phyloP scores from a whole-genome alignment of 2,329 filamentous ascomycete species.

The Fusarium globosum region DNA sequence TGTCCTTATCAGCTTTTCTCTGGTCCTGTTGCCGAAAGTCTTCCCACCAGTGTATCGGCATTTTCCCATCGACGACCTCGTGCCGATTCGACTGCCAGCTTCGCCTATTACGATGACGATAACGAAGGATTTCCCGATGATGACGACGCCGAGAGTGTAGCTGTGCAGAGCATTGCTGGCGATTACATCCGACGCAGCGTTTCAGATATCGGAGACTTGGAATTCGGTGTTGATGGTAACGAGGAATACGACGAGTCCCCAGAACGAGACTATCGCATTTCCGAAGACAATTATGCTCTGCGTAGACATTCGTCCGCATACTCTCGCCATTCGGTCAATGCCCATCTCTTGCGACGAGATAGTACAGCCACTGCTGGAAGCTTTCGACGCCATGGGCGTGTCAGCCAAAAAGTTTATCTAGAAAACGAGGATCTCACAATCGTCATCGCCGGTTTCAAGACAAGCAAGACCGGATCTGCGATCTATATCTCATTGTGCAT shows the following conservation, averaged over 20 bases:
- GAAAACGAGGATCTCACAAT: constrained; percentile 93
- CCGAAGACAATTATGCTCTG: constrained; percentile 60
- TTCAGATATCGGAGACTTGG: constrained; percentile 55
- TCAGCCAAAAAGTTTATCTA: constrained; percentile 93
- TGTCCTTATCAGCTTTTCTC: constrained; percentile 74
- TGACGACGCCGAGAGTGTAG: constrained; percentile 48
- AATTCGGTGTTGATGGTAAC: constrained; percentile 53
- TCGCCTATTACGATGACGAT: constrained; percentile 86
- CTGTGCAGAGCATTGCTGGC: constrained; percentile 35
- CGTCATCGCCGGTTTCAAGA: constrained; percentile 90
- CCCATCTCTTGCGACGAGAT: constrained; percentile 76
- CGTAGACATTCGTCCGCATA: constrained; percentile 72
- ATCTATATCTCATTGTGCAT: constrained; percentile 78
- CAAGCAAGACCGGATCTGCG: constrained; percentile 74
- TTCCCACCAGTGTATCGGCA: constrained; percentile 93
- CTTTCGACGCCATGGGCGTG: constrained; percentile 69
- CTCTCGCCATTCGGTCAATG: constrained; percentile 67
- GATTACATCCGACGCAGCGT: constrained; percentile 47
- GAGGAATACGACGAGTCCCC: constrained; percentile 54
- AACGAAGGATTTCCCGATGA: constrained; percentile 50
- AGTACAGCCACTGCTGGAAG: constrained; percentile 77
- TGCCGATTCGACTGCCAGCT: constrained; percentile 87
- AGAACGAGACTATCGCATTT: constrained; percentile 55
- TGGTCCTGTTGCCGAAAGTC: constrained; percentile 91
- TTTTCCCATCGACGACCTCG: constrained; percentile 86